Evolutionary conservation across 1,284 basidiomycete genomes (phyloP).

Genomic region (Dichomitus squalens): DNA sequence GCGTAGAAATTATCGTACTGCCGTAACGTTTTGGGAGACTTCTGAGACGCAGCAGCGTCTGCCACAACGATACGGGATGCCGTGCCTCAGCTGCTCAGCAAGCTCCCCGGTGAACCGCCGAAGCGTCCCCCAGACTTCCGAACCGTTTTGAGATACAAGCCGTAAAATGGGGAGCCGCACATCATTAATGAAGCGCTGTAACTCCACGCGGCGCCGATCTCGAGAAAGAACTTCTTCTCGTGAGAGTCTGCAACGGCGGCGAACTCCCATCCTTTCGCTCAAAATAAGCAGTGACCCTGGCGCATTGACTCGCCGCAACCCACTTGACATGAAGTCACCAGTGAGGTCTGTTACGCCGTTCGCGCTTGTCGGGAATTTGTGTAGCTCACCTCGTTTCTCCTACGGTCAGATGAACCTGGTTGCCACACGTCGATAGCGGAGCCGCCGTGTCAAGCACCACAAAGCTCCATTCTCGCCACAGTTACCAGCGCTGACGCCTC

Average conservation of each 20-base stretch:
- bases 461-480: not conserved
- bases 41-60: too few species aligned
- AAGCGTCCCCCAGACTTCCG: not conserved
- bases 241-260: not conserved
- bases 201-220: not conserved
- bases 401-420: too few species aligned
- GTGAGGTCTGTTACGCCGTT: not conserved
- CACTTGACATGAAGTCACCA: too few species aligned
- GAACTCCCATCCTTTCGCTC: not conserved
- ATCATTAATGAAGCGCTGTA: not conserved
- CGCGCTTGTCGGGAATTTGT: not conserved
- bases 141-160: too few species aligned
- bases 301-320: too few species aligned
- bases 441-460: not conserved
- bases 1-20: too few species aligned
- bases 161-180: not conserved
- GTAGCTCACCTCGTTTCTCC: too few species aligned
- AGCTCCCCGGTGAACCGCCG: not conserved
- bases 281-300: not conserved
- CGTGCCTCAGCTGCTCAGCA: too few species aligned
- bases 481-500: too few species aligned
- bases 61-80: too few species aligned
- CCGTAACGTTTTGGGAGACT: too few species aligned
- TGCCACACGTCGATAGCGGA: too few species aligned
- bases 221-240: not conserved